These are phyloP conservation scores for Trichosporon inkin DNA, from an alignment of 1,284 basidiomycete genomes.

Conservation along the genomic window DNA sequence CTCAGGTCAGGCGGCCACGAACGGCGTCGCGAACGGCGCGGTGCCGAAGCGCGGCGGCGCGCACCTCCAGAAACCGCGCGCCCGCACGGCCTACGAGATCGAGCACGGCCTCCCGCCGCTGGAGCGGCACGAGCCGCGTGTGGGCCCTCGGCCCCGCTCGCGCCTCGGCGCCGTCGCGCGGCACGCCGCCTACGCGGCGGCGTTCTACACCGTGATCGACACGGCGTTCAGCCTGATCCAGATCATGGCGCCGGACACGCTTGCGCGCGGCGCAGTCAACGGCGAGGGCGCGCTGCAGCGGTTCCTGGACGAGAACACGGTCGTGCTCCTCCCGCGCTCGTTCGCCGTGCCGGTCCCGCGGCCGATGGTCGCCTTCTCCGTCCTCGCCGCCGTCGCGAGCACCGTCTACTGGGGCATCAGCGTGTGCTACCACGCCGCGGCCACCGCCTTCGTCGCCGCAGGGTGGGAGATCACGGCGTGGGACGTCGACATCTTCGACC, in stretches of 20 bases:
- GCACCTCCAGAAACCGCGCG: neutral
- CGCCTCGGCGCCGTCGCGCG: slow-evolving; percentile 26
- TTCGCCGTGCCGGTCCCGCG: slow-evolving; percentile 17
- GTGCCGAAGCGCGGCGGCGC: neutral
- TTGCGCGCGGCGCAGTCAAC: slow-evolving; percentile 16
- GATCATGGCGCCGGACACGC: slow-evolving; percentile 25
- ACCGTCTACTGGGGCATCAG: slow-evolving; percentile 35
- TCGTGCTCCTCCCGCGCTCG: slow-evolving; percentile 29
- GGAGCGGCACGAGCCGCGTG: slow-evolving; percentile 7
- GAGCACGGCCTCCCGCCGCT: neutral
- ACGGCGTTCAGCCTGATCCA: slow-evolving; percentile 31
- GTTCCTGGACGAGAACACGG: slow-evolving; percentile 13
- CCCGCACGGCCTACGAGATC: neutral
- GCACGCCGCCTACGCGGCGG: slow-evolving; percentile 25
- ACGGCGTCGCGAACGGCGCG: neutral
- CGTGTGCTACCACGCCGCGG: slow-evolving; percentile 39
- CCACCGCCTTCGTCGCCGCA: slow-evolving; percentile 22
- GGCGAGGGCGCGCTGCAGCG: neutral
- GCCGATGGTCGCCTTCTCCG: slow-evolving; percentile 21
- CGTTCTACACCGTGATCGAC: slow-evolving; percentile 34
- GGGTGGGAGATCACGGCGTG: slow-evolving; percentile 39
- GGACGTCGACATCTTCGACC: slow-evolving; percentile 43
- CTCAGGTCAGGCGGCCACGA: neutral
- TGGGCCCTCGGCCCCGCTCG: slow-evolving; percentile 16
- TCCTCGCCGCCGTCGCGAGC: slow-evolving; percentile 28